Evolutionary conservation across 2,329 filamentous ascomycete species (phyloP), one percentile per base, ranked within the genome.

Genomic region (Nigrograna mackinnonii): DNA sequence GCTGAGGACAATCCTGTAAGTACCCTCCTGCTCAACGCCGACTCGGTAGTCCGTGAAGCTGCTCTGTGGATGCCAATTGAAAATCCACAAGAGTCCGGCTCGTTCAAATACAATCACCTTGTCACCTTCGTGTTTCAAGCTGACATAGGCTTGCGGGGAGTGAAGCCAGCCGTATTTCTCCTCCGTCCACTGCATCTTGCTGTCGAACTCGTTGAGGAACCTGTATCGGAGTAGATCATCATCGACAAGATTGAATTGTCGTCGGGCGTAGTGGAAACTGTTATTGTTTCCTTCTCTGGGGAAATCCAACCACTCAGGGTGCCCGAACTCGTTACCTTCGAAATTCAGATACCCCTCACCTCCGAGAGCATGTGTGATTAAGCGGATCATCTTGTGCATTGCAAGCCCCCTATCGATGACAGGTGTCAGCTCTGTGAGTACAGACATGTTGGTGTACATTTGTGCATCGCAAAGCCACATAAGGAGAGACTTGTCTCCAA

Each of bases 241-340:
- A 39, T 96, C 90, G 0, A 90, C 85, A 13, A 99, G 81, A 70
- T 99, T 97, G 55, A 96, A 84, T 68, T 96, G 92, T 45, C 94
- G 87, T 17, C 94, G 84, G 3, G 91, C 91, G 64, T 96, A 96
- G 84, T 89, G 92, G 78, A 91, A 96, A 34, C 88, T 94, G 72
- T 96, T 95, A 62, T 85, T 75, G 72, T 96, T 96, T 45, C 94
- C 94, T 60, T 86, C 90, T 38, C 94, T 88, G 4, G 94, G 94
- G 71, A 99, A 99, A 69, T 99, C 94, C 28, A 99, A 87, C 94
- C 94, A 99, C 71, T 99, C 94, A 0, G 94, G 94, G 66, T 99
- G 94, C 1, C 94, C 94, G 62, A 99, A 99, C 70, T 99, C 94
- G 70, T 99, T 99, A 47, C 94, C 94, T 73, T 96, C 91, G 58